Base-by-base conservation (phyloP, 2,329 filamentous ascomycete genomes). In the Fusarium sacchari region DNA sequence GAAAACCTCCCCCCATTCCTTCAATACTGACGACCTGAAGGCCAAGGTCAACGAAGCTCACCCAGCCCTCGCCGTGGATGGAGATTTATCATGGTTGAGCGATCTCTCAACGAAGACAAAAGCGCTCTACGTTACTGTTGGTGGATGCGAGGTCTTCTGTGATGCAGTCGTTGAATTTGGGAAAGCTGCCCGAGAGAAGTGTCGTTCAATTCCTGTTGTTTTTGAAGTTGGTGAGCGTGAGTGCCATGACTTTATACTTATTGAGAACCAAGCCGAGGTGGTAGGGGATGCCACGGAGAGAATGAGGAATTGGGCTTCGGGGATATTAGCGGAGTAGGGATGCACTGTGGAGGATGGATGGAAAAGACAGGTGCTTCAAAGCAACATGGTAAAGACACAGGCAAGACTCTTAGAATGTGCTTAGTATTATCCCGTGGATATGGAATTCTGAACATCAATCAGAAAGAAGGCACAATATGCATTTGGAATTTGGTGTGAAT, bases 21-120 rank as follows among this genome's bases (percentile, higher is more conserved):
- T 55, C 11, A 17, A 5, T 4, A 40, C 6, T 1, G 36, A 6
- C 0, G 26, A 55, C 2, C 20, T 55, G 0, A 17, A 40, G 26
- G 26, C 36, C 7, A 55, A 14, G 0, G 4, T 55, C 6, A 30
- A 40, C 7, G 20, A 6, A 36, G 36, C 52, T 20, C 52, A 55
- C 15, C 20, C 36, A 13, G 14, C 20, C 11, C 26, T 40, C 7
- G 5, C 36, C 2, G 4, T 55, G 15, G 52, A 55, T 4, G 52
- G 52, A 40, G 26, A 55, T 30, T 8, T 40, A 6, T 55, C 52
- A n/a, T 55, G 52, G 52, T 0, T 55, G 0, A 40, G 6, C 5
- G 52, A 30, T 11, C 36, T 55, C 6, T 26, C 36, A 3, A 0
- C 7, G 3, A 20, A 40, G 14, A 28, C 36, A 1, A 55, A 2